Evolutionary conservation across 2,329 filamentous ascomycete species (phyloP).

Genomic region (Curvularia sp.): DNA sequence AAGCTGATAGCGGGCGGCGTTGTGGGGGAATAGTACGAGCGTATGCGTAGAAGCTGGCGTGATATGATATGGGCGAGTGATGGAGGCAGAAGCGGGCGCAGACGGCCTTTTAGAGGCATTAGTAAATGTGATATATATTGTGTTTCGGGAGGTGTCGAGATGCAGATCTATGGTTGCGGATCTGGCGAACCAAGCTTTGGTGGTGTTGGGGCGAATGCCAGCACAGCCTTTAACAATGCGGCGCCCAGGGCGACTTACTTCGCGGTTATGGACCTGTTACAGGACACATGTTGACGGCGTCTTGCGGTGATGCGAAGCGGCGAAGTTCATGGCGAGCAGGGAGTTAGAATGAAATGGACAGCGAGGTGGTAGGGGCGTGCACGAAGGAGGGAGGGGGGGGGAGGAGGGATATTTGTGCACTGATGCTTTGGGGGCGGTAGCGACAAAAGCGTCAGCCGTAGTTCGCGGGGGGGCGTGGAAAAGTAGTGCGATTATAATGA

Average conservation of each 20-base stretch:
- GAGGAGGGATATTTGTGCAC: slow-evolving; percentile 17
- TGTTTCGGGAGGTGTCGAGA: background rate
- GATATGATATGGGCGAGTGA: slow-evolving; percentile 9
- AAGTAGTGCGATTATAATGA: slow-evolving; percentile 19
- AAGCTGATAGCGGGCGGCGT: background rate
- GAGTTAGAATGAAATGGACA: background rate
- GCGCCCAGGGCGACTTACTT: slow-evolving; percentile 25
- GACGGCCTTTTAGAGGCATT: slow-evolving; percentile 19
- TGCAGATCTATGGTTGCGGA: slow-evolving; percentile 8
- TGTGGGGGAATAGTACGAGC: background rate
- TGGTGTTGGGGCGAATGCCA: slow-evolving; percentile 8
- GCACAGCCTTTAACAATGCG: slow-evolving; percentile 1
- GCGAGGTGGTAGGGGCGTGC: slow-evolving; percentile 7
- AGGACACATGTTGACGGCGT: slow-evolving; percentile 40
- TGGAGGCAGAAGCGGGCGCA: slow-evolving; percentile 29
- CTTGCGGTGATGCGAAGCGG: slow-evolving; percentile 38
- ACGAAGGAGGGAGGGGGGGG: background rate
- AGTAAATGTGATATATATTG: slow-evolving; percentile 8
- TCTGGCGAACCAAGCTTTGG: slow-evolving; percentile 12
- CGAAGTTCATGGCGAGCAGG: slow-evolving; percentile 32
- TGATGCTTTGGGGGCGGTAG: slow-evolving; percentile 27
- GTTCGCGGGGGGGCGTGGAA: slow-evolving; percentile 15
- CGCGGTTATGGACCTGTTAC: slow-evolving; percentile 36
- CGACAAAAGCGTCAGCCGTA: slow-evolving; percentile 20
- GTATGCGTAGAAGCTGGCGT: slow-evolving; percentile 2